Conservation (phyloP, 1,284 basidiomycete genomes). For the Moniliophthora roreri region DNA sequence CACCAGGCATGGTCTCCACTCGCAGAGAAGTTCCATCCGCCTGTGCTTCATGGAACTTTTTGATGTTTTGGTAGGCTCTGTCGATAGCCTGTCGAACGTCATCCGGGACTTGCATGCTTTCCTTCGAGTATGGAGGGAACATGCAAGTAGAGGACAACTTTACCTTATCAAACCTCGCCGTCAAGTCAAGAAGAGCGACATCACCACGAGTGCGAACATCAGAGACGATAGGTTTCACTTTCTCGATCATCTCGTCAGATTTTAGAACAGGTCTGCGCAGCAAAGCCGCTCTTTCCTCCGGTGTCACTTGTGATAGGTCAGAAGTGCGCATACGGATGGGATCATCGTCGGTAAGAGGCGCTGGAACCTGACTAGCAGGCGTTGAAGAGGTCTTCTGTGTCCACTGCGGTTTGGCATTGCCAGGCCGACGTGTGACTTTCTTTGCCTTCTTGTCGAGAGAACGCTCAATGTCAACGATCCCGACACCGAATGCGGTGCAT, state of each 20-base stretch:
- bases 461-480: constrained; percentile 82
- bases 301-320: constrained; percentile 54
- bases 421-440: constrained; percentile 86
- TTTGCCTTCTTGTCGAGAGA: constrained; percentile 86
- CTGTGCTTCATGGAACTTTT: constrained; percentile 89
- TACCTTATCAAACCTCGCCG: constrained; percentile 91
- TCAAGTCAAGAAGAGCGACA: constrained; percentile 83
- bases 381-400: constrained; percentile 25
- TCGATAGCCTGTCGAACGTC: constrained; percentile 85
- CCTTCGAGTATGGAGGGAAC: constrained; percentile 64
- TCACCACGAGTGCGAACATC: constrained; percentile 87
- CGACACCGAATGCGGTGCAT: constrained; percentile 85
- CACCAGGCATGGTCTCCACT: constrained; percentile 98
- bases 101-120: constrained; percentile 58
- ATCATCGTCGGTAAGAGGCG: constrained; percentile 32
- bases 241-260: constrained; percentile 92
- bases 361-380: constrained; percentile 21
- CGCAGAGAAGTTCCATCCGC: constrained; percentile 68
- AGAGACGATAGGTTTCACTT: constrained; percentile 94
- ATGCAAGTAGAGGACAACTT: constrained; percentile 63
- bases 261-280: constrained; percentile 91
- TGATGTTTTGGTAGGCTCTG: constrained; percentile 90
- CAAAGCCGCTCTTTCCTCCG: constrained; percentile 64
- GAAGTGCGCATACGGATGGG: constrained; percentile 79
- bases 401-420: constrained; percentile 94